Percentiles rank a stretch among this genome's conserved stretches.
Evolutionary conservation across 352 stramenopile genomes (phyloP).

Genomic region (Blastocystis sp.): DNA sequence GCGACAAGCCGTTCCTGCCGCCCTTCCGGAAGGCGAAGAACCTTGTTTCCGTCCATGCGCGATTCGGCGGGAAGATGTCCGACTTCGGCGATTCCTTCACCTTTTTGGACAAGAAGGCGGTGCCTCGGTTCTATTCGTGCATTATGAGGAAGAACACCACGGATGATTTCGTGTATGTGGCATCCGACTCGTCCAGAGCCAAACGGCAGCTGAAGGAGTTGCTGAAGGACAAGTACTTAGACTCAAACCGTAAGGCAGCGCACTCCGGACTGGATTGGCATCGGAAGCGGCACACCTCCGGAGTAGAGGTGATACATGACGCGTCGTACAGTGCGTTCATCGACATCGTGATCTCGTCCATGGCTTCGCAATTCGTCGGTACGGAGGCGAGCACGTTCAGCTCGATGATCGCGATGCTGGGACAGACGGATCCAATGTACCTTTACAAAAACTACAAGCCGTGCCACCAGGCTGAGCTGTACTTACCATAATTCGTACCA

Average conservation of each 20-base stretch:
- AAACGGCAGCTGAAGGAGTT: neutral
- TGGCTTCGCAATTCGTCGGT: neutral
- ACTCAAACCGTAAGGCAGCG: neutral
- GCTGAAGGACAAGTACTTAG: neutral
- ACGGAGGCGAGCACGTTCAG: neutral
- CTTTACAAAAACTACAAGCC: neutral
- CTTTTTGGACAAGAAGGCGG: neutral
- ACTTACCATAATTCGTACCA: neutral
- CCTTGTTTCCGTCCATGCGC: constrained; percentile 34
- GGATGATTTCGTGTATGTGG: constrained; percentile 15
- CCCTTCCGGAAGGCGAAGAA: constrained; percentile 31
- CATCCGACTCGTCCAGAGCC: neutral
- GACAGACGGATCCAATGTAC: neutral
- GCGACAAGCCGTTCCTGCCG: too few species aligned
- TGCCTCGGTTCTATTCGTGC: neutral
- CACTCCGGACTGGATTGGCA: constrained; percentile 1
- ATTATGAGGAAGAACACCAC: neutral
- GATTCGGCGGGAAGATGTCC: constrained; percentile 7
- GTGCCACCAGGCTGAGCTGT: neutral
- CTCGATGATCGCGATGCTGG: neutral
- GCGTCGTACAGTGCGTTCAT: neutral
- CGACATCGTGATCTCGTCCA: neutral
- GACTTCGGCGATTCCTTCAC: constrained; percentile 17
- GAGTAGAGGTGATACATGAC: neutral
- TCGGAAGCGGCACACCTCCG: neutral